Conservation (phyloP, 2,329 filamentous ascomycete genomes). For the Arthroderma sp. region DNA sequence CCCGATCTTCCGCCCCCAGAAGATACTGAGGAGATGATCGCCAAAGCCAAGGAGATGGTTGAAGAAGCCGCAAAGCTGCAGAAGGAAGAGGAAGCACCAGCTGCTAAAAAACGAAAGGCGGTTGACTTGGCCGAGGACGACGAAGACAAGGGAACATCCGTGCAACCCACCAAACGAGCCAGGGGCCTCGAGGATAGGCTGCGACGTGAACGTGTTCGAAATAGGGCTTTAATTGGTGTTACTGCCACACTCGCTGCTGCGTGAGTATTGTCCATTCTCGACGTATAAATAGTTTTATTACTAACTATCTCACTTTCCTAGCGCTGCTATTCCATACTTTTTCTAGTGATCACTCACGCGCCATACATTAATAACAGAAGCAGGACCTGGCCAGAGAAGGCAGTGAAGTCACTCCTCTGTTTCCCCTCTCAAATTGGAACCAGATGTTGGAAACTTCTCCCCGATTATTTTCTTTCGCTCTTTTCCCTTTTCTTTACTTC, state of each 20-base stretch:
- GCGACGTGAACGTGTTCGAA: constrained; percentile 74
- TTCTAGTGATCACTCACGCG: constrained; percentile 18
- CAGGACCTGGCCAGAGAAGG: too few species aligned
- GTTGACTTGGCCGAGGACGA: constrained; percentile 49
- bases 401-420: too few species aligned
- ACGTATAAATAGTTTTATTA: neutral
- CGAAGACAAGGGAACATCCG: constrained; percentile 26
- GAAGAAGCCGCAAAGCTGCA: constrained; percentile 47
- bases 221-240: constrained; percentile 71
- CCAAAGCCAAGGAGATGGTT: constrained; percentile 79
- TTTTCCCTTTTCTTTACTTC: too few species aligned
- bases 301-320: constrained; percentile 12
- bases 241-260: constrained; percentile 78
- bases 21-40: constrained; percentile 71
- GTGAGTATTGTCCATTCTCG: constrained; percentile 45
- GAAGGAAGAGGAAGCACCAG: constrained; percentile 22
- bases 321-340: constrained; percentile 36
- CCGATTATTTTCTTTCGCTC: too few species aligned
- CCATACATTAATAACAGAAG: too few species aligned
- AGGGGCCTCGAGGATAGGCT: constrained; percentile 59
- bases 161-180: constrained; percentile 51
- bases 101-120: constrained; percentile 56
- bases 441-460: too few species aligned
- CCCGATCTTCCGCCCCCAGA: constrained; percentile 59
- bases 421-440: too few species aligned